Conservation (phyloP, 495 filamentous ascomycete genomes). For the Massariosphaeria phaeospora region DNA sequence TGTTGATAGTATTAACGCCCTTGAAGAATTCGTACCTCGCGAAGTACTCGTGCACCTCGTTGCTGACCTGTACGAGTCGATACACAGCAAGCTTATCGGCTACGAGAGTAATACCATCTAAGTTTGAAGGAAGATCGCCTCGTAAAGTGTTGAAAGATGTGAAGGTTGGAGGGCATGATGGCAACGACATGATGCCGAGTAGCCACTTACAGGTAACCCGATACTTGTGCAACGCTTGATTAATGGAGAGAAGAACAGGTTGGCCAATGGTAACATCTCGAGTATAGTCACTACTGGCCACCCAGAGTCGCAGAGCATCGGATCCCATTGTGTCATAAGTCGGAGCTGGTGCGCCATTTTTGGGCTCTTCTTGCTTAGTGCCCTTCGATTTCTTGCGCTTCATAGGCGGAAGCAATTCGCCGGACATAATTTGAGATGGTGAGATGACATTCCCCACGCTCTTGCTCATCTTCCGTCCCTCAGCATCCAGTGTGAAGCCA, state of each 20-base stretch:
- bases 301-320: conserved; percentile 90
- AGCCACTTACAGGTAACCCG: conserved; percentile 83
- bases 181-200: conserved; percentile 69
- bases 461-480: conserved; percentile 97
- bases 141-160: conserved; percentile 40
- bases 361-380: conserved; percentile 43
- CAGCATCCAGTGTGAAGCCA: conserved; percentile 84
- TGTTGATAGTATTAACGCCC: conserved; percentile 64
- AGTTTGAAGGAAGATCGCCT: background rate
- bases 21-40: conserved; percentile 77
- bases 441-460: conserved; percentile 85
- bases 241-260: conserved; percentile 65
- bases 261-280: conserved; percentile 74
- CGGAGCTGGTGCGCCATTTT: background rate
- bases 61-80: conserved; percentile 61
- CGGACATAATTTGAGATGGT: conserved; percentile 78
- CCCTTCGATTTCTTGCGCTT: conserved; percentile 53
- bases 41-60: conserved; percentile 57
- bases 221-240: conserved; percentile 74
- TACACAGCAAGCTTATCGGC: conserved; percentile 70
- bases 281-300: conserved; percentile 84
- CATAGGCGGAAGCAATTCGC: conserved; percentile 59
- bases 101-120: conserved; percentile 43
- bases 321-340: conserved; percentile 61
- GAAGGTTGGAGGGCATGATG: conserved; percentile 33